A percentile compares a stretch with the other conserved stretches of the same genome.
Evolutionary conservation across 345 rosid species (phyloP).

Genomic region (Boechera retrofracta): DNA sequence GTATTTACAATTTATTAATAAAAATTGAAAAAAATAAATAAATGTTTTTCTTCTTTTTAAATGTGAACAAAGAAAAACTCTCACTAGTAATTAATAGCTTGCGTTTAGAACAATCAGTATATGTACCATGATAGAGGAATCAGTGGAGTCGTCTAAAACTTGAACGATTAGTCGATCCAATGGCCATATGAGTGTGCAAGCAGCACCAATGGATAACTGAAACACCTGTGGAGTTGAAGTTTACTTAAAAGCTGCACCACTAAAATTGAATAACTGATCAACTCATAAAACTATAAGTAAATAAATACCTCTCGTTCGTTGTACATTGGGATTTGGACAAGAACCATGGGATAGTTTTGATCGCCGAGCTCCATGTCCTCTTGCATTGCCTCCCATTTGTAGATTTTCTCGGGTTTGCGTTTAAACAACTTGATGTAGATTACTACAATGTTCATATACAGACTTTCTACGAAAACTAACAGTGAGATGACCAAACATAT

Average conservation of each 20-base stretch:
- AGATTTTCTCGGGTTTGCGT: conserved; percentile 49
- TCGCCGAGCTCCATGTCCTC: conserved; percentile 61
- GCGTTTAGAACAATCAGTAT: neutral
- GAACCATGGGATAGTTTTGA: conserved; percentile 44
- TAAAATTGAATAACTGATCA: neutral
- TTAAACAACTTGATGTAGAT: conserved; percentile 51
- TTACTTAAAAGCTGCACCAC: conserved; percentile 2
- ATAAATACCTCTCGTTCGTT: conserved; percentile 44
- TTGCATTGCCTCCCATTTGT: conserved; percentile 55
- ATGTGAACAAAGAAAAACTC: neutral
- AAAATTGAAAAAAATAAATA: neutral
- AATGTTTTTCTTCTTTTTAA: neutral
- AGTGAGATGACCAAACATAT: conserved; percentile 59
- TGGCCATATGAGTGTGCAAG: conserved; percentile 70
- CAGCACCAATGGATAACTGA: conserved; percentile 65
- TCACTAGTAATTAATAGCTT: neutral
- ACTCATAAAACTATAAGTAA: neutral
- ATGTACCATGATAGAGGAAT: conserved; percentile 57
- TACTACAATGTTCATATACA: conserved; percentile 61
- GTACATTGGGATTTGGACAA: conserved; percentile 52
- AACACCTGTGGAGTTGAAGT: conserved; percentile 50
- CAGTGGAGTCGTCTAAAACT: conserved; percentile 72
- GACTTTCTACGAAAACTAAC: conserved; percentile 57
- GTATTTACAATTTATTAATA: neutral
- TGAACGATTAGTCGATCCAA: conserved; percentile 59